Percentiles rank a stretch among this genome's conserved stretches.
These are phyloP conservation scores for Saccharomycopsis guyanensis DNA, from an alignment of 805 yeast genomes.

Conservation along the genomic window DNA sequence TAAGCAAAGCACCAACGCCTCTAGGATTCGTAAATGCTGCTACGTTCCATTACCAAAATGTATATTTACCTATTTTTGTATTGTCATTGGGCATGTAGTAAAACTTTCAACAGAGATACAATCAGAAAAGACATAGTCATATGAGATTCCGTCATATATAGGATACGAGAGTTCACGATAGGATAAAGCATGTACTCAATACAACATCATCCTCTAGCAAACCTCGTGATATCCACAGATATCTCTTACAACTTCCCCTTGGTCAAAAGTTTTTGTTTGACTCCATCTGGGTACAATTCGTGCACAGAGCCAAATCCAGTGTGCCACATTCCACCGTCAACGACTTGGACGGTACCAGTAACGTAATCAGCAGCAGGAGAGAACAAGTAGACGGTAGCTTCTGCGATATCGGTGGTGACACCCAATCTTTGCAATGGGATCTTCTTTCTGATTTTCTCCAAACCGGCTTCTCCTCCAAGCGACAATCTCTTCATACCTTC, in stretches of 20 bases:
- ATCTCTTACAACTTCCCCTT: slow-evolving; percentile 34
- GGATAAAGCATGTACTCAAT: no score
- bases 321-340: slow-evolving; percentile 93
- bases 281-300: slow-evolving; percentile 35
- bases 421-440: slow-evolving; percentile 41
- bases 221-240: no score
- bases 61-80: no score
- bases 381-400: slow-evolving; percentile 75
- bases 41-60: no score
- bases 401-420: slow-evolving; percentile 70
- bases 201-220: no score
- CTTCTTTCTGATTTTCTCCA: slow-evolving; percentile 31
- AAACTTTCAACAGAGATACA: no score
- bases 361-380: slow-evolving; percentile 76
- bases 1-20: not conserved
- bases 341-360: slow-evolving; percentile 70
- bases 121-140: no score
- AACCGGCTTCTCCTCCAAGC: slow-evolving; percentile 31
- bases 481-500: slow-evolving; percentile 74
- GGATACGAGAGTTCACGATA: no score
- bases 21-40: no score
- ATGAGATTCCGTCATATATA: no score
- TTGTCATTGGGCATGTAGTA: no score
- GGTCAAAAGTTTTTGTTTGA: slow-evolving; percentile 28
- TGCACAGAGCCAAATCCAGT: slow-evolving; percentile 39